Base-by-base conservation (phyloP, 805 yeast species). In the Starmerella bombi region DNA sequence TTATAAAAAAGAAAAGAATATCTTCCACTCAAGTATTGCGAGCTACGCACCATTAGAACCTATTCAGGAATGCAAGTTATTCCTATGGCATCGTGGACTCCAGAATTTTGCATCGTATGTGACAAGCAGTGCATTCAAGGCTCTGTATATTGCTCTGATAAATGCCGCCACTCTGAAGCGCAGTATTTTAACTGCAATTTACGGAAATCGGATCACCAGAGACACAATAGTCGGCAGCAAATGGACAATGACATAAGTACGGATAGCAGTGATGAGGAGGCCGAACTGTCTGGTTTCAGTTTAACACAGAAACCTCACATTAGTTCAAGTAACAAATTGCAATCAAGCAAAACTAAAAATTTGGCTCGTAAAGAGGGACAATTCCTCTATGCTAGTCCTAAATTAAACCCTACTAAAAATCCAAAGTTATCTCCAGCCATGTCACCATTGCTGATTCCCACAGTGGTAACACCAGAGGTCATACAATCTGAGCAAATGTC, bases 41-140 rank as follows among this genome's bases (percentile, higher is more conserved):
- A n/a, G n/a, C n/a, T n/a, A n/a, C n/a, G n/a, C n/a, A n/a, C n/a
- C n/a, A n/a, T n/a, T n/a, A n/a, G n/a, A n/a, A n/a, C n/a, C n/a
- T n/a, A n/a, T n/a, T n/a, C n/a, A n/a, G 23, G 16, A 6, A 32
- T 32, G 35, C 35, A 32, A 32, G 15, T 32, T 12, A 8, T 21
- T 20, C 16, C 35, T 5, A 32, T 32, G 40, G 17, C 33, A 7
- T 21, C 38, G 20, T 64, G 68, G 69, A 46, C 62, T 47, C 70
- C 67, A 53, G 77, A 73, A 54, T 73, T 60, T 58, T 73, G 79
- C 61, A 63, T 70, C 36, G 75, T 70, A 42, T 73, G 79, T 58
- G 77, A 72, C 51, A 68, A 65, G 50, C 63, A 65, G 46, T 69
- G 72, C 54, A 50, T 65, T 9, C 53, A 57, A 10, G 64, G 63